Evolutionary conservation across 2,329 filamentous ascomycete genomes (phyloP), one percentile per base, ranked within the genome.

Genomic region (Nakataea oryzae): DNA sequence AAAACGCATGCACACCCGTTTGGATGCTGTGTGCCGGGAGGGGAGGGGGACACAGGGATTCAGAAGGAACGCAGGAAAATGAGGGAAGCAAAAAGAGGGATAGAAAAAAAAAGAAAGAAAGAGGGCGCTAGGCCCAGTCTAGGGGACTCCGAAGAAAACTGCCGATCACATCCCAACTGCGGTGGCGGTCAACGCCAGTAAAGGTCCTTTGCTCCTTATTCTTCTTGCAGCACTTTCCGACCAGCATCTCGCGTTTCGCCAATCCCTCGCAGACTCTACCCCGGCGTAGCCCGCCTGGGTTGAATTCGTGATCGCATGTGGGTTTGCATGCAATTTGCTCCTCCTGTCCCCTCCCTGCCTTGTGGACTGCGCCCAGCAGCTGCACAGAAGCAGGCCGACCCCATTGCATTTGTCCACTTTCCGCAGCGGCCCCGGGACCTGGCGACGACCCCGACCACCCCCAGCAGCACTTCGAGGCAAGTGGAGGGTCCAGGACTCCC

Each of bases 321-420:
- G 14, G 34, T 41, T 41, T 41, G 34, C 12, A 17, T 41, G 3
- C 14, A 32, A 8, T 8, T 41, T 41, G 12, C 34, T 41, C 34
- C 34, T 50, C 41, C 41, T 8, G 41, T 50, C 24, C 41, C 41
- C 12, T 41, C 2, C 30, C 34, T 41, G 34, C 41, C 41, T 7
- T 47, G 41, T 47, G 17, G 41, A 11, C 41, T 9, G 41, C 21
- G 17, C 11, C 21, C 41, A 11, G 41, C 41, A 24, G 7, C 41
- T n/a, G n/a, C n/a, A n/a, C 21, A 11, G 41, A n/a, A 8, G 24
- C 41, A 9, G 41, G 9, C n/a, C n/a, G n/a, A n/a, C 21, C 26
- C 26, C 58, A 60, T 60, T 60, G n/a, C n/a, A n/a, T n/a, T n/a
- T n/a, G 41, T 50, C 41, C 21, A 50, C 41, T n/a, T n/a, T 50